These are phyloP conservation scores for Fusarium algeriense DNA, from an alignment of 2,329 filamentous ascomycete species.

Conservation along the genomic window DNA sequence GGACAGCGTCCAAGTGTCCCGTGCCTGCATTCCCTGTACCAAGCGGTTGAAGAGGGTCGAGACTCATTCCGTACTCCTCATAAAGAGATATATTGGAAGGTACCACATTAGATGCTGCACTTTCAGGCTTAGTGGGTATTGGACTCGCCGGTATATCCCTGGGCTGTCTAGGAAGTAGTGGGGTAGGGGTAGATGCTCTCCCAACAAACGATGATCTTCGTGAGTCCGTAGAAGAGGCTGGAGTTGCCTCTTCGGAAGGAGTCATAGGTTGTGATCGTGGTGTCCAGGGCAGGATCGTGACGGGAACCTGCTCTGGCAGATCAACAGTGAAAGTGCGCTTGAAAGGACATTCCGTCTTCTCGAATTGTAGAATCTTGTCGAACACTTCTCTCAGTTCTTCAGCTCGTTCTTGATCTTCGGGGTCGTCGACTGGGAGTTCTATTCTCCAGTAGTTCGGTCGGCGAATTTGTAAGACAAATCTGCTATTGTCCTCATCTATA, in stretches of 20 bases:
- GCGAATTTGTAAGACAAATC: conserved; percentile 88
- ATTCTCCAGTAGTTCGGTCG: conserved; percentile 91
- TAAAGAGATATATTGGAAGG: conserved; percentile 25
- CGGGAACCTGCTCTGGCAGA: conserved; percentile 75
- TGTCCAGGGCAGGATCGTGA: conserved; percentile 77
- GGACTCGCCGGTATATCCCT: conserved; percentile 23
- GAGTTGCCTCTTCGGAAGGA: conserved; percentile 21
- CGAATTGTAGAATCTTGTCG: conserved; percentile 81
- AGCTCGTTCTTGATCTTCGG: conserved; percentile 64
- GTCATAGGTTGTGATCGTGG: conserved; percentile 52
- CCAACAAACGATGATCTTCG: conserved; percentile 35
- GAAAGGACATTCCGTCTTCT: conserved; percentile 90
- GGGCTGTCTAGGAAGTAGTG: conserved; percentile 1
- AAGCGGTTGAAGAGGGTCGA: conserved; percentile 17
- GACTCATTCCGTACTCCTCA: conserved; percentile 19
- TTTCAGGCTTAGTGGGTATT: conserved; percentile 14
- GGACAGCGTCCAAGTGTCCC: conserved; percentile 24
- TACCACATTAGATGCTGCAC: conserved; percentile 13
- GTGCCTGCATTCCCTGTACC: not conserved
- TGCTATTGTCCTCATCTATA: conserved; percentile 82
- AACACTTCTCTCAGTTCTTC: conserved; percentile 77
- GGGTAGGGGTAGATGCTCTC: conserved; percentile 33
- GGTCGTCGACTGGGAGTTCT: conserved; percentile 76
- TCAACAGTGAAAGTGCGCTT: conserved; percentile 80
- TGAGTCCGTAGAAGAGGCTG: conserved; percentile 19